Conservation (phyloP, 192 early-diverging fungal genomes). For the Backusella luteola region DNA sequence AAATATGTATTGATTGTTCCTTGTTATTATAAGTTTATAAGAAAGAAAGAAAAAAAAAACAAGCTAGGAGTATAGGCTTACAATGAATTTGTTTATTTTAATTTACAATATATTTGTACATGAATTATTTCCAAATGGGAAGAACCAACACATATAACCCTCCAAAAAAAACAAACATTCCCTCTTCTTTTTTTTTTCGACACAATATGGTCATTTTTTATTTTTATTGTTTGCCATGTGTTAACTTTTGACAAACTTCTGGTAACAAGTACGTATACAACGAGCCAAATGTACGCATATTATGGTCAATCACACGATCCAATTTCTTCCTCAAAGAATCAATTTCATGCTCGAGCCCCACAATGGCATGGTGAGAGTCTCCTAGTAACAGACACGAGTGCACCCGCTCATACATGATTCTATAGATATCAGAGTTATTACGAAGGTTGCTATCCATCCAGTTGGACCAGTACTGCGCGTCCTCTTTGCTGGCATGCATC, state of each 20-base stretch:
- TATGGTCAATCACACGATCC: conserved; percentile 9
- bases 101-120: background rate
- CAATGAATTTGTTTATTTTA: background rate
- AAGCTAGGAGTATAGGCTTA: background rate
- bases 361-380: background rate
- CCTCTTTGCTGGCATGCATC: conserved; percentile 6
- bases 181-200: too few species aligned
- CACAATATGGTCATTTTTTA: background rate
- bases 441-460: conserved; percentile 24
- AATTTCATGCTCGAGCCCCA: conserved; percentile 16
- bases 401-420: conserved; percentile 17
- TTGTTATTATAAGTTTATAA: background rate
- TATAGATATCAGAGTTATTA: conserved; percentile 14
- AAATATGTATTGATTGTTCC: background rate
- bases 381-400: background rate
- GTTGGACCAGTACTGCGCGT: conserved; percentile 11
- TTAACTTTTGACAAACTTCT: background rate
- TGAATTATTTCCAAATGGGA: background rate
- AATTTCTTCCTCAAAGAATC: conserved; percentile 13
- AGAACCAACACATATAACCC: background rate
- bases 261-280: conserved; percentile 20
- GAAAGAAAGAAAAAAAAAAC: background rate
- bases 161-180: background rate
- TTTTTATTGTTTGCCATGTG: background rate
- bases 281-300: conserved; percentile 15